These are phyloP conservation scores for Penicillium frequentans DNA, from an alignment of 2,329 filamentous ascomycete species.

Conservation along the genomic window DNA sequence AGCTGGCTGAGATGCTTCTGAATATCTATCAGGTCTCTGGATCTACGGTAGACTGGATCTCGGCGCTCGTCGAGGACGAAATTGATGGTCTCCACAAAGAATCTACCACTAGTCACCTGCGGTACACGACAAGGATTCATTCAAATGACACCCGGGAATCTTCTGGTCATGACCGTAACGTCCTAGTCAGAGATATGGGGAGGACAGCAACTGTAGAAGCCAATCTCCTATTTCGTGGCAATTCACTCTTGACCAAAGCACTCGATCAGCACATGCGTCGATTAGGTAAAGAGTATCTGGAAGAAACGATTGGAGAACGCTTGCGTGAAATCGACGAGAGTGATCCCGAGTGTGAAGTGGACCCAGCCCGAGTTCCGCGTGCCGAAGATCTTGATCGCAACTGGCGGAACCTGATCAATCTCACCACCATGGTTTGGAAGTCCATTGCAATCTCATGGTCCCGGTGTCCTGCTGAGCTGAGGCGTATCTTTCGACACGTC, in stretches of 20 bases:
- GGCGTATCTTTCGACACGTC: constrained; percentile 86
- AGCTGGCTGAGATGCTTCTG: constrained; percentile 80
- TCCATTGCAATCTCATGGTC: constrained; percentile 73
- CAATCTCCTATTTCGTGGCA: constrained; percentile 91
- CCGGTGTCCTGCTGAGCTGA: constrained; percentile 75
- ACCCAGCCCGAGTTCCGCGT: constrained; percentile 72
- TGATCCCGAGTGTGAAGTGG: constrained; percentile 91
- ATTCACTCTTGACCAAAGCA: constrained; percentile 88
- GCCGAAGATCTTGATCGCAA: constrained; percentile 76
- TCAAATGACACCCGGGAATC: constrained; percentile 61
- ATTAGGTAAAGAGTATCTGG: constrained; percentile 87
- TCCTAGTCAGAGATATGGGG: constrained; percentile 63
- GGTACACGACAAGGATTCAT: constrained; percentile 64
- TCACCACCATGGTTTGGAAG: constrained; percentile 83
- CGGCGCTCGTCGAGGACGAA: constrained; percentile 90
- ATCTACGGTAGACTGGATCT: constrained; percentile 82
- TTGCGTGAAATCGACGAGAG: constrained; percentile 85
- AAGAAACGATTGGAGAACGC: constrained; percentile 82
- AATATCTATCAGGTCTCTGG: constrained; percentile 96
- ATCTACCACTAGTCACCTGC: constrained; percentile 62
- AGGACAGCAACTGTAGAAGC: constrained; percentile 73
- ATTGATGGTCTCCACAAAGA: constrained; percentile 91
- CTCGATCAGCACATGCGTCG: constrained; percentile 95
- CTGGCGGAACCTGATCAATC: constrained; percentile 72
- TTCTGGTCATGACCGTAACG: constrained; percentile 55